Percentiles rank a stretch among this genome's conserved stretches.
Conservation (phyloP, 2,329 filamentous ascomycete species). For the Teratosphaeria epicoccoides region DNA sequence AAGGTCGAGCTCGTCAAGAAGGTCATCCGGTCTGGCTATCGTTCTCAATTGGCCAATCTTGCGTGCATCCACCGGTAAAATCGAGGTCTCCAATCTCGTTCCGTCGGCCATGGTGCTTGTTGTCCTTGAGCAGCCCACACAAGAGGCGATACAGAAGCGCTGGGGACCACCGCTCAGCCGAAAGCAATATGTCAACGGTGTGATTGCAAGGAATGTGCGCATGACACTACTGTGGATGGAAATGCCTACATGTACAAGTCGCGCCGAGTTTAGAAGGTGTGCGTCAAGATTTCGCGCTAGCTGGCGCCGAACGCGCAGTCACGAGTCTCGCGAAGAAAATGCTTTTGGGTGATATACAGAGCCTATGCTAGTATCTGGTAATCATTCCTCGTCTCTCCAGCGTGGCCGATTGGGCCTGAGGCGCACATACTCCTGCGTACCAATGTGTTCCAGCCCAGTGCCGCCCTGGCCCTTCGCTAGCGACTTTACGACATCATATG, state of each 20-base stretch:
- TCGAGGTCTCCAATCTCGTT: constrained; percentile 19
- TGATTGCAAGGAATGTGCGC: neutral
- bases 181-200: neutral
- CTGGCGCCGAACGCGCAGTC: neutral
- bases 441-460: constrained; percentile 24
- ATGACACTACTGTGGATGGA: neutral
- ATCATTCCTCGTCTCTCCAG: constrained; percentile 15
- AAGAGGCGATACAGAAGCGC: neutral
- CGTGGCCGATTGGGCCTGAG: constrained; percentile 16
- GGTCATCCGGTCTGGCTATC: constrained; percentile 16
- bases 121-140: neutral
- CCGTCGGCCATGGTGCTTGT: neutral
- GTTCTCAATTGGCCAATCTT: constrained; percentile 30
- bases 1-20: constrained; percentile 27
- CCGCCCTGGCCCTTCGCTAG: constrained; percentile 25
- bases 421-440: constrained; percentile 12
- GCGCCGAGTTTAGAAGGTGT: neutral
- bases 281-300: neutral
- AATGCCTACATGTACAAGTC: neutral
- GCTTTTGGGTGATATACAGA: neutral
- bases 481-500: constrained; percentile 42
- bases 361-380: constrained; percentile 8
- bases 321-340: neutral
- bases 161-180: no score
- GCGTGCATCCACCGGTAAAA: constrained; percentile 31